Evolutionary conservation across 345 rosid genomes (phyloP), one percentile per base, ranked within the genome.

Genomic region (Citrus reticulata): DNA sequence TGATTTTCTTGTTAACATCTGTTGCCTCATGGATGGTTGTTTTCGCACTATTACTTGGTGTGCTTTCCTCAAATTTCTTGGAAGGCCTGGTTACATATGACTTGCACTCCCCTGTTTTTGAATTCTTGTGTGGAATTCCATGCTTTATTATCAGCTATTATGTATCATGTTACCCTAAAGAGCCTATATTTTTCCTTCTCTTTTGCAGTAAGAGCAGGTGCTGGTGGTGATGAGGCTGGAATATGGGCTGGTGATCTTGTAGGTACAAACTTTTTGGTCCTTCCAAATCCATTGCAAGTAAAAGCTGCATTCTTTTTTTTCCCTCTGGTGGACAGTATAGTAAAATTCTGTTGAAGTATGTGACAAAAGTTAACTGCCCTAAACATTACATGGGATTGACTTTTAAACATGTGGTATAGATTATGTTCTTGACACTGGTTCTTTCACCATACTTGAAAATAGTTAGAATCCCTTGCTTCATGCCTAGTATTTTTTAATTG

Each of bases 201-300:
- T 76, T 87, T 62, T 80, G 74, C 92, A 95, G 99, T 93, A 65
- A 92, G 99, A 88, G 99, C 98, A 75, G 98, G 99, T 82, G 91
- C 99, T 75, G 99, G 99, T 72, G 99, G 99, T 54, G 99, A 96
- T 89, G 98, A 96, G 85, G 99, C 99, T 89, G 99, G 97, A 80
- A 17, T 94, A 59, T 96, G 99, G 99, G 97, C 98, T 80, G 99
- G 98, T 96, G 99, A 96, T 92, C 99, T 96, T 96, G 98, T 96
- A 93, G 98, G 99, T 93, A 95, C 87, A 93, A 90, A 86, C 90
- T 87, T 11, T 83, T 83, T 89, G 81, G 32, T 86, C 85, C 89
- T 78, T 80, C 78, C 54, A 80, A 75, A 74, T 75, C 55, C 65
- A 64, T 70, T 17, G 61, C 60, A 27, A 77, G 75, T 81, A 77